Base-by-base conservation (phyloP, 2,329 filamentous ascomycete species). In the Biscogniauxia marginata region DNA sequence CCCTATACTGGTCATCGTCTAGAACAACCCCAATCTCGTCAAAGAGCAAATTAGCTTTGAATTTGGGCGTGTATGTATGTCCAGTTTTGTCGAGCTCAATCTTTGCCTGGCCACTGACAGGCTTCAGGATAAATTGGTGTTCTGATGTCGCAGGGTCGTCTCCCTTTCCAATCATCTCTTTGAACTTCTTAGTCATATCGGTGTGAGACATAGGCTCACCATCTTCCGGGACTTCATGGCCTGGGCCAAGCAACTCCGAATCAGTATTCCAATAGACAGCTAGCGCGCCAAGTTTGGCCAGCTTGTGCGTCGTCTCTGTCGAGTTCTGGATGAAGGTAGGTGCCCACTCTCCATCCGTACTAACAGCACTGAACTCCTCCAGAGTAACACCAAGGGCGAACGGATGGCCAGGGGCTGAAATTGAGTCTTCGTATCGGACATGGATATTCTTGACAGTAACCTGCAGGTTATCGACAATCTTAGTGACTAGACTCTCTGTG, bases 191-290 rank as follows among this genome's bases (percentile, higher is more conserved):
- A 50, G 97, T 83, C 72, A 98, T 84, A 46, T 93, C 88, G 23
- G 86, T 83, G 63, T 96, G 91, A 7, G 87, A 77, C 52, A 89
- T 79, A 7, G 82, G 75, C 60, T 90, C 83, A 9, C 83, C 79
- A 25, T 79, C 83, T 3, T 78, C 75, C 7, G 85, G 79, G 3
- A 84, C 84, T 63, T 95, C 91, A 63, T 89, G 87, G 7, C 92
- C 92, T 4, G 89, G 87, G 11, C 92, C 91, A 46, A 98, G 80
- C 3, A 99, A 81, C 22, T 88, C 81, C 1, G 92, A 85, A 72
- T 99, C 93, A 1, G 95, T 99, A 72, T 99, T 96, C 95, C 96
- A 99, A 74, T 99, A 99, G 8, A 98, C 84, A 2, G 95, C 92
- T 50, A 99, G 77, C 4, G 93, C 91, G 25, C 91, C 91, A 16